Percentiles rank a stretch among this genome's conserved stretches.
These are phyloP conservation scores for Rhizomucor miehei DNA, from an alignment of 371 early-diverging fungal genomes.

Conservation along the genomic window DNA sequence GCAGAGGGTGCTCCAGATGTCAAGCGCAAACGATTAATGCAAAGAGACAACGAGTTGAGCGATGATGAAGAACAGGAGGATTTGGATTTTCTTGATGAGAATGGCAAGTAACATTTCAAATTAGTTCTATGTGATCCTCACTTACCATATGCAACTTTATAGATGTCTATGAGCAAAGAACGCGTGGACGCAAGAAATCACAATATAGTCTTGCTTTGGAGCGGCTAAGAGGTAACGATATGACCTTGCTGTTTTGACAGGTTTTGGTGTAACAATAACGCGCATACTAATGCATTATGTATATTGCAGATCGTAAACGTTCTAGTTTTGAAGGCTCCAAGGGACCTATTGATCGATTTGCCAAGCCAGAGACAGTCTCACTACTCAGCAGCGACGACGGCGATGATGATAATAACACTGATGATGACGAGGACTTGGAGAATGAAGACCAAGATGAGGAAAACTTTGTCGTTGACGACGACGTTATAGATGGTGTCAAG, in stretches of 20 bases:
- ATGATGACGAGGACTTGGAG: conserved; percentile 4
- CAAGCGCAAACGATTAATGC: not conserved
- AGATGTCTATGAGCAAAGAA: conserved; percentile 15
- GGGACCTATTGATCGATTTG: conserved; percentile 17
- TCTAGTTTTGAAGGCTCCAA: conserved; percentile 8
- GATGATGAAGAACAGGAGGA: conserved; percentile 11
- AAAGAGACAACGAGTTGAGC: not conserved
- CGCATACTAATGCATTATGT: not conserved
- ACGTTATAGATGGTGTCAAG: conserved; percentile 17
- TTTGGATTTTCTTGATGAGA: conserved; percentile 17
- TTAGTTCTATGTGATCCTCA: not conserved
- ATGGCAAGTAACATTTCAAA: conserved; percentile 6
- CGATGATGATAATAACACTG: conserved; percentile 4
- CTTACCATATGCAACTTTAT: not conserved
- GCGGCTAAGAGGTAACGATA: conserved; percentile 9
- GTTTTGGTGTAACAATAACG: not conserved
- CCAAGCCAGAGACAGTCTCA: too few species aligned
- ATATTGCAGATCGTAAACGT: conserved; percentile 12
- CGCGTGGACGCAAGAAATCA: conserved; percentile 15
- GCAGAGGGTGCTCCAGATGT: too few species aligned
- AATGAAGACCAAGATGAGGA: conserved; percentile 1
- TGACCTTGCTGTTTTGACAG: not conserved
- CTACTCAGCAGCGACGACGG: not conserved
- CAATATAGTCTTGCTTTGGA: conserved; percentile 10
- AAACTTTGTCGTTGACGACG: conserved; percentile 19